Evolutionary conservation across 2,329 filamentous ascomycete genomes (phyloP), one percentile per base, ranked within the genome.

Genomic region (Fonsecaea multimorphosa): DNA sequence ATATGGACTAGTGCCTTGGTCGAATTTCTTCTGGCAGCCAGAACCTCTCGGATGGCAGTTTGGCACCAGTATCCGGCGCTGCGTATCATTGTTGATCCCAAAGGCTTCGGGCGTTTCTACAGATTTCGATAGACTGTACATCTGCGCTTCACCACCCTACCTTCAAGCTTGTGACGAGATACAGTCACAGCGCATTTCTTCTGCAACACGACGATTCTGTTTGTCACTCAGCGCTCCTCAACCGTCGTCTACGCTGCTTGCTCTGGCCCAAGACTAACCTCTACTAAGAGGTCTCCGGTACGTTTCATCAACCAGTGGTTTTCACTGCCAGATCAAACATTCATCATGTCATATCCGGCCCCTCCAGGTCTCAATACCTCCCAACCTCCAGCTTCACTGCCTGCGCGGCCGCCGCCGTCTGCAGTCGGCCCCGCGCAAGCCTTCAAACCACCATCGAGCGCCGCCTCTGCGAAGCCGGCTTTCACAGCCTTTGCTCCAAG

Each of bases 331-430:
- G 79, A 75, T 74, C 76, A 74, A 72, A 77, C 78, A 74, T 82
- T 83, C 82, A 84, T 83, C 82, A 94, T 94, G 91, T 89, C 91
- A 81, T 92, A 92, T 85, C 89, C 91, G 80, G 89, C 89, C 77
- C 90, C 90, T 90, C 90, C 91, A 92, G 91, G 91, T 85, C 81
- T 86, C 68, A 80, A 77, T 69, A 78, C 72, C 73, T 68, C 74
- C 60, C 78, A 75, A 73, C 77, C 79, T 46, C 81, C 73, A 81
- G 85, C 76, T 74, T 91, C 90, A 72, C 89, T 96, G 44, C 92
- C 92, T 71, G 88, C 91, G 69, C 89, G 91, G 72, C 92, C 91
- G 68, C 91, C 91, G 49, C 86, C 88, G 59, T 82, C 87, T 29
- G 76, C 80, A 38, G 78, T 77, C 68, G 78, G 79, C 63, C 65